Percentiles rank a stretch among this genome's conserved stretches.
Conservation (phyloP, 306 rosid genomes). For the Rosa persica region DNA sequence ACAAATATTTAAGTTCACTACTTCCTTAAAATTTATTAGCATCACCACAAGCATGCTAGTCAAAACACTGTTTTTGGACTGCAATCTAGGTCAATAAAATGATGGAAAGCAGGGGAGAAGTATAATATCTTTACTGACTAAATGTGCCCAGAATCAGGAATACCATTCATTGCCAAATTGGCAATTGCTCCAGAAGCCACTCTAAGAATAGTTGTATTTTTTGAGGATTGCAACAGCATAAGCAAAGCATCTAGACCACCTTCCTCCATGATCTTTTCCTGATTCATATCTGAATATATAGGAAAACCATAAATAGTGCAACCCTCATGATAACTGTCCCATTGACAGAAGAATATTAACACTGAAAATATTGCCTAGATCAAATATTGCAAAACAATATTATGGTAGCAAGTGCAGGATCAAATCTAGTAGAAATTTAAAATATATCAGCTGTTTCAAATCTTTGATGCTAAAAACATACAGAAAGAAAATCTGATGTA, state of each 20-base stretch:
- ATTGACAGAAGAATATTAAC: neutral
- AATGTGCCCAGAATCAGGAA: conserved; percentile 15
- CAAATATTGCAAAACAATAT: neutral
- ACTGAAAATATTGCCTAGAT: neutral
- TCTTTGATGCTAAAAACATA: too few species aligned
- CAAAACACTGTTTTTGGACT: neutral
- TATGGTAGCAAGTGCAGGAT: neutral
- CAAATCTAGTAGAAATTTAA: neutral
- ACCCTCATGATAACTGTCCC: neutral
- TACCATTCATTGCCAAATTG: conserved; percentile 78
- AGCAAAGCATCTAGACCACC: conserved; percentile 70
- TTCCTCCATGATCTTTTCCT: conserved; percentile 65
- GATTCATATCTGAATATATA: conserved; percentile 53
- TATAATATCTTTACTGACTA: neutral
- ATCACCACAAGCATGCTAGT: conserved; percentile 4
- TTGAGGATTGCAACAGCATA: conserved; percentile 50
- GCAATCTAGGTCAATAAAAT: neutral
- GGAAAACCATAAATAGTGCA: neutral
- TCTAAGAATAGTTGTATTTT: conserved; percentile 59
- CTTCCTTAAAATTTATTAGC: neutral
- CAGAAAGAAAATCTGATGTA: too few species aligned
- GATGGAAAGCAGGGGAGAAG: neutral
- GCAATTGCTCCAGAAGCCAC: conserved; percentile 77
- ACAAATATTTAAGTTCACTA: neutral
- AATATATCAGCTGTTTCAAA: too few species aligned